phyloP scores from a whole-genome alignment of 805 yeast genomes.

The Saccharomycopsis malanga region DNA sequence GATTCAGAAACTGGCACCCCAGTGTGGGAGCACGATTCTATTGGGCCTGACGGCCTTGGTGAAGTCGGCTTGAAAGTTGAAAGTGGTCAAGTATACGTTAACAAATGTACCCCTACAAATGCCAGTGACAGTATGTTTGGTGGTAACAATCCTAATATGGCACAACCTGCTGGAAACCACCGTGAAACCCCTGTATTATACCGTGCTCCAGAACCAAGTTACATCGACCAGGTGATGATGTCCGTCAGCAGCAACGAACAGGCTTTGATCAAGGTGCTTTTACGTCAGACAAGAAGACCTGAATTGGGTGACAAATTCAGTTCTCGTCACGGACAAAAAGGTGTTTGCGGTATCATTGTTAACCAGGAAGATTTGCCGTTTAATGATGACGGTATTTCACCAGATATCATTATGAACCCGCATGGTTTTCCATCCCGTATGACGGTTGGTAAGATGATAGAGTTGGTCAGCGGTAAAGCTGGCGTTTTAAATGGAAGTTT shows the following conservation, averaged over 20 bases:
- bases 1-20: conserved; percentile 69
- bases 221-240: conserved; percentile 96
- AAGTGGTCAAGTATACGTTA: conserved; percentile 89
- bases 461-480: conserved; percentile 92
- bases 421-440: conserved; percentile 99
- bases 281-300: conserved; percentile 95
- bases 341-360: conserved; percentile 98
- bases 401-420: conserved; percentile 97
- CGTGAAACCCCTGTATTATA: conserved; percentile 89
- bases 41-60: conserved; percentile 94
- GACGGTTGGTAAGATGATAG: conserved; percentile 99
- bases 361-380: conserved; percentile 96
- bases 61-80: conserved; percentile 90
- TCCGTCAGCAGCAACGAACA: conserved; percentile 93
- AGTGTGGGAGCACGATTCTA: conserved; percentile 74
- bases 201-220: conserved; percentile 92
- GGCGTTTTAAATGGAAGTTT: conserved; percentile 89
- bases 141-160: conserved; percentile 24
- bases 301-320: conserved; percentile 97
- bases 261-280: conserved; percentile 82
- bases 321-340: conserved; percentile 97
- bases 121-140: conserved; percentile 61
- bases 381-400: conserved; percentile 83
- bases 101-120: conserved; percentile 86
- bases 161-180: conserved; percentile 43